Base-by-base conservation (phyloP, 2,329 filamentous ascomycete species). In the Dactylonectria estremocensis region DNA sequence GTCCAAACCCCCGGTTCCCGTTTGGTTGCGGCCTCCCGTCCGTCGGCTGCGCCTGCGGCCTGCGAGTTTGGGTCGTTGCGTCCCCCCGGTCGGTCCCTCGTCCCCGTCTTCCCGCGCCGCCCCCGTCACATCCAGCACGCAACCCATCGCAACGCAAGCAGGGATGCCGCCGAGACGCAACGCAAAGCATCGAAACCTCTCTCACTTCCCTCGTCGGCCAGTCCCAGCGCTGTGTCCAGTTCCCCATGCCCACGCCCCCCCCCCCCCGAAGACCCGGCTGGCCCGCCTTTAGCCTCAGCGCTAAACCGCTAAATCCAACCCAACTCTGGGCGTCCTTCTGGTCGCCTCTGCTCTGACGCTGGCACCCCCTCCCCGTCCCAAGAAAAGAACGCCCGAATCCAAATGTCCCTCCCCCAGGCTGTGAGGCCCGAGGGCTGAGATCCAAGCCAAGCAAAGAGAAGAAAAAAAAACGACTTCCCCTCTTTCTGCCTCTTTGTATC, bases 211-310 rank as follows among this genome's bases (percentile, higher is more conserved):
- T 13, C 16, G 8, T 28, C 24, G 49, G 9, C 49, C 28, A 33
- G 16, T 53, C 50, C 50, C 48, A 31, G 24, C 14, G 24, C 14
- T n/a, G 14, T 31, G 49, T 53, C 49, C 28, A 28, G 28, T 53
- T 18, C 31, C 50, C 40, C 40, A 43, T 43, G 16, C 24, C 24
- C 24, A 28, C 24, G 35, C 9, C 5, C 35, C 35, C 45, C 59
- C 67, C 43, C 54, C 67, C 71, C 67, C 62, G 54, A 59, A 60
- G 62, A 55, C 73, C 69, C 70, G 71, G 60, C 66, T 66, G 63
- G 62, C 73, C 69, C 70, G 71, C 64, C 64, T 73, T 72, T 74
- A 76, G 74, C 70, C 63, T 73, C 73, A 67, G 73, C 74, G 72
- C 74, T 69, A 72, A 59, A 55, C 64, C 74, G 72, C 74, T 69